phyloP scores from a whole-genome alignment of 116 monocot genomes.

The Papilionanthe hybrid region DNA sequence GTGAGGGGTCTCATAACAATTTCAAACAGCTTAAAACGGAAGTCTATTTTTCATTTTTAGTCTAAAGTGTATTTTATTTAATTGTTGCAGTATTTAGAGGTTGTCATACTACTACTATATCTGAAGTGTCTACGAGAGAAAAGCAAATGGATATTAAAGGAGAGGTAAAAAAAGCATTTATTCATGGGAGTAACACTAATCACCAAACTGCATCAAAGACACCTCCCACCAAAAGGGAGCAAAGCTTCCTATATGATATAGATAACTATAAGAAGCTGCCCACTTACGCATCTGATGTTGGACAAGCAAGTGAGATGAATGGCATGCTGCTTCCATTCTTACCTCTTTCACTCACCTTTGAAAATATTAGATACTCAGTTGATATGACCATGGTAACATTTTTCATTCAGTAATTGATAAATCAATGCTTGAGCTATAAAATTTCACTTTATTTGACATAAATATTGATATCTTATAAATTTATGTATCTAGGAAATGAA shows the following conservation, averaged over 20 bases:
- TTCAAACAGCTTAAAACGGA: not conserved
- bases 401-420: not conserved
- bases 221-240: too few relatives aligned
- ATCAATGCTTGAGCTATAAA: not conserved
- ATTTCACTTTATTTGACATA: not conserved
- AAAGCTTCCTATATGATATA: not conserved
- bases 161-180: not conserved
- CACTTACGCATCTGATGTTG: not conserved
- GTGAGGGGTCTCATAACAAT: conserved; percentile 11
- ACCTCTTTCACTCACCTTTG: conserved; percentile 28
- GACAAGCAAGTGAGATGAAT: conserved; percentile 11
- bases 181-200: not conserved
- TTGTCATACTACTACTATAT: not conserved
- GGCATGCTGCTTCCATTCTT: conserved; percentile 34
- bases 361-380: conserved; percentile 27
- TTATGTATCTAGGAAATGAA: conserved; percentile 29
- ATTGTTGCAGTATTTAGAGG: conserved; percentile 10
- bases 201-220: not conserved
- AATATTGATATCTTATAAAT: not conserved
- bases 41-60: not conserved
- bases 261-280: not conserved
- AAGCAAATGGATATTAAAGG: conserved; percentile 11
- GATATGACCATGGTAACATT: conserved; percentile 31
- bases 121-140: conserved; percentile 19
- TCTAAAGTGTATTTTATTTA: not conserved